These are phyloP conservation scores for Boletus sp. DNA, from an alignment of 1,284 basidiomycete species.

Conservation along the genomic window DNA sequence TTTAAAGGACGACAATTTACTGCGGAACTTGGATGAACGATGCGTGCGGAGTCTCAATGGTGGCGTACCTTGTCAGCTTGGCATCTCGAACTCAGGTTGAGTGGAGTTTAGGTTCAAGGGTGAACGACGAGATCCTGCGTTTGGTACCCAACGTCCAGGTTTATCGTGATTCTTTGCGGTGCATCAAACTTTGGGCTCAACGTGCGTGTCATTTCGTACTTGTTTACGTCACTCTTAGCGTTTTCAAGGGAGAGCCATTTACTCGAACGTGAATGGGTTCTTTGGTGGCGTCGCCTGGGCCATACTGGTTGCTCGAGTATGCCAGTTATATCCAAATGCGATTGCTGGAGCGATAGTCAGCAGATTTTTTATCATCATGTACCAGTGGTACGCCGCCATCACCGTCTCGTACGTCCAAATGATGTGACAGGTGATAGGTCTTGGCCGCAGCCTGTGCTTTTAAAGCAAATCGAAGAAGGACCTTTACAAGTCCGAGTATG, in stretches of 20 bases:
- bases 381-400: conserved; percentile 72
- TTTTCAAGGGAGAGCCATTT: conserved; percentile 82
- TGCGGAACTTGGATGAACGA: conserved; percentile 91
- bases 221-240: conserved; percentile 10
- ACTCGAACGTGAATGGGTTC: conserved; percentile 98
- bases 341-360: conserved; percentile 94
- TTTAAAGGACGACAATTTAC: conserved; percentile 85
- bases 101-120: conserved; percentile 74
- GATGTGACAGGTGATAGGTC: conserved; percentile 50
- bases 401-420: neutral
- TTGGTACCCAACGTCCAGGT: conserved; percentile 93
- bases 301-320: conserved; percentile 96
- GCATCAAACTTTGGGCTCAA: conserved; percentile 98
- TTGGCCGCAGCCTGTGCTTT: conserved; percentile 96
- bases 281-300: conserved; percentile 99
- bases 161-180: conserved; percentile 91
- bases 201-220: conserved; percentile 48
- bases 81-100: conserved; percentile 9
- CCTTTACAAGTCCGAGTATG: conserved; percentile 92
- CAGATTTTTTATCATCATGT: conserved; percentile 95
- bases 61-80: conserved; percentile 27
- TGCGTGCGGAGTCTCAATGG: conserved; percentile 95
- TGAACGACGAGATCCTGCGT: conserved; percentile 94
- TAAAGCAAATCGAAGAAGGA: conserved; percentile 96
- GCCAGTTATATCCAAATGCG: conserved; percentile 96